Base-by-base conservation (phyloP, 139 green algal genomes). In the Trebouxia sp. region DNA sequence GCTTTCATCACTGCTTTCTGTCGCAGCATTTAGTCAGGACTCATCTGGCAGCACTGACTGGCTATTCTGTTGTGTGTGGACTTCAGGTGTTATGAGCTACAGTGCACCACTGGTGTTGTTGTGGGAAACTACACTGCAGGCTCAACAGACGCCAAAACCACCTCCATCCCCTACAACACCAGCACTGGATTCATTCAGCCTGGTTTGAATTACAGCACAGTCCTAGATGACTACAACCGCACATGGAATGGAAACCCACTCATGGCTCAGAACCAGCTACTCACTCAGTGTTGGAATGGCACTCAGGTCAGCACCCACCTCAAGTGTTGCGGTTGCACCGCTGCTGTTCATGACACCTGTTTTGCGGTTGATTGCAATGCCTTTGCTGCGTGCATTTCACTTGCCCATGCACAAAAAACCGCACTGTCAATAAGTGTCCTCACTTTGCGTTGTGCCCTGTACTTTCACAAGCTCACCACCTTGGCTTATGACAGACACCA, bases 281-380 rank as follows among this genome's bases (percentile, higher is more conserved):
- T 67, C 53, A 82, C 84, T 15, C 55, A 84, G 32, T 89, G 85
- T 82, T 89, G 83, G 79, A 82, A 89, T 48, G 69, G 65, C 22
- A 69, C 37, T 24, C 26, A 74, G 76, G 50, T 72, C 35, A 37
- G 67, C 3, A n/a, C n/a, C n/a, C n/a, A 30, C 10, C 0, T 28
- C 1, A 4, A 3, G 39, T 42, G 9, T 17, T 3, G 6, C 28
- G 39, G 58, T 10, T 69, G 47, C 47, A 42, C 24, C 3, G 39
- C 3, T 69, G 6, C 30, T 69, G 30, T 3, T 41, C 30, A 24
- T 42, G 28, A 9, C 24, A 35, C 17, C n/a, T n/a, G n/a, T n/a
- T n/a, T n/a, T n/a, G n/a, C n/a, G n/a, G n/a, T n/a, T n/a, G n/a
- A n/a, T n/a, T n/a, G n/a, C n/a, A n/a, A n/a, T n/a, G n/a, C n/a